Percentiles rank a stretch among this genome's conserved stretches.
Conservation (phyloP, 1,284 basidiomycete genomes). For the Ganoderma boninense region DNA sequence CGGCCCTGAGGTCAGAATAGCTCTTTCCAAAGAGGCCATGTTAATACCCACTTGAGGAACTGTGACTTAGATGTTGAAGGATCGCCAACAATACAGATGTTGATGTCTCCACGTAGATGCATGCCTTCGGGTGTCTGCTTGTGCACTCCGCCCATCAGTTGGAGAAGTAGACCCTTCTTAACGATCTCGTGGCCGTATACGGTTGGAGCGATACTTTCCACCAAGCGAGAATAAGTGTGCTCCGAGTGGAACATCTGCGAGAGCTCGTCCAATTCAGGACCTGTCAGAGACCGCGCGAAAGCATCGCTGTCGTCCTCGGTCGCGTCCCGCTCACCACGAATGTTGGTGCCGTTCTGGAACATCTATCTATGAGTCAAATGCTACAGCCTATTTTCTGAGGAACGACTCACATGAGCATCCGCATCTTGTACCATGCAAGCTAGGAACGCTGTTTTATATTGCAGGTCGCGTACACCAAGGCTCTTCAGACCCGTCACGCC, state of each 20-base stretch:
- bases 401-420: slow-evolving; percentile 77
- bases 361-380: slow-evolving; percentile 2
- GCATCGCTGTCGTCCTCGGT: slow-evolving; percentile 80
- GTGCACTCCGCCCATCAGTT: slow-evolving; percentile 99
- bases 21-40: not conserved
- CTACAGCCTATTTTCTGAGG: not conserved
- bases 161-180: slow-evolving; percentile 97
- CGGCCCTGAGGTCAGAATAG: not conserved
- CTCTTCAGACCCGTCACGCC: slow-evolving; percentile 96
- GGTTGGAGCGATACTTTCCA: slow-evolving; percentile 96
- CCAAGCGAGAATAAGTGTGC: slow-evolving; percentile 94
- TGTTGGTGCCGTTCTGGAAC: slow-evolving; percentile 78
- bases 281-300: slow-evolving; percentile 89
- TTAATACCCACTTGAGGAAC: slow-evolving; percentile 87
- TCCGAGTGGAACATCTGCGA: slow-evolving; percentile 93
- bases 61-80: slow-evolving; percentile 98
- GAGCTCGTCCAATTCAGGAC: slow-evolving; percentile 95
- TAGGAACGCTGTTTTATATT: slow-evolving; percentile 98
- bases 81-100: slow-evolving; percentile 98
- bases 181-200: slow-evolving; percentile 99
- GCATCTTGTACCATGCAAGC: slow-evolving; percentile 97
- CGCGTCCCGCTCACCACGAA: slow-evolving; percentile 87
- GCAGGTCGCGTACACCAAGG: slow-evolving; percentile 93
- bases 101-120: slow-evolving; percentile 97
- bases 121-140: slow-evolving; percentile 98